These are phyloP conservation scores for Teunomyces stri DNA, from an alignment of 805 yeast genomes.

Conservation along the genomic window DNA sequence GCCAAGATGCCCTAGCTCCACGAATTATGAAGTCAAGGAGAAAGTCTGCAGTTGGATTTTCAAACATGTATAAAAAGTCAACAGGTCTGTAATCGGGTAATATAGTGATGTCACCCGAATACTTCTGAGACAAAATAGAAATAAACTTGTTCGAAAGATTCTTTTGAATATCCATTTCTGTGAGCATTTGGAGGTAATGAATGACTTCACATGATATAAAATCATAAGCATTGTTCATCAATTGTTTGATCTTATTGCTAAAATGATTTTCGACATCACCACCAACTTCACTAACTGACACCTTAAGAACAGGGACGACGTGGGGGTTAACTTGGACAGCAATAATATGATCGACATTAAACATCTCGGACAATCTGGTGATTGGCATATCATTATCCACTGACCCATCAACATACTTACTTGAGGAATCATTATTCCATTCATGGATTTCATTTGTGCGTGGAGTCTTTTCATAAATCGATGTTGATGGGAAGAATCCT, in stretches of 20 bases:
- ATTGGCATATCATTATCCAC: conserved; percentile 94
- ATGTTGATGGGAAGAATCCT: conserved; percentile 81
- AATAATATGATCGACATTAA: conserved; percentile 93
- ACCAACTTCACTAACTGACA: conserved; percentile 66
- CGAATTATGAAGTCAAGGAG: conserved; percentile 65
- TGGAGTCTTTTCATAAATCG: conserved; percentile 79
- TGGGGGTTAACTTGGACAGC: conserved; percentile 98
- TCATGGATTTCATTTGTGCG: conserved; percentile 69
- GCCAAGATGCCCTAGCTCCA: conserved; percentile 95
- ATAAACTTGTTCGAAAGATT: conserved; percentile 70
- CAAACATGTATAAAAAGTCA: conserved; percentile 62
- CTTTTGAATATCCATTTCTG: conserved; percentile 74
- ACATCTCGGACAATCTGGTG: conserved; percentile 89
- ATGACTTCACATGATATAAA: conserved; percentile 67
- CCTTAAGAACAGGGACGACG: conserved; percentile 80
- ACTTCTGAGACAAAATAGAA: conserved; percentile 78
- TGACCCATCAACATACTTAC: conserved; percentile 91
- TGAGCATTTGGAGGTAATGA: conserved; percentile 70
- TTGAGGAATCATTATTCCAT: conserved; percentile 74
- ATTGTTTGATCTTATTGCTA: conserved; percentile 52
- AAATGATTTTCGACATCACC: conserved; percentile 64
- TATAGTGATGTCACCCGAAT: conserved; percentile 92
- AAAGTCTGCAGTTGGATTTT: conserved; percentile 80
- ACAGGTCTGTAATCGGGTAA: conserved; percentile 67
- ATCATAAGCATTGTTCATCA: conserved; percentile 53